Evolutionary conservation across 352 stramenopile species (phyloP).

Genomic region (Lagenidium giganteum): DNA sequence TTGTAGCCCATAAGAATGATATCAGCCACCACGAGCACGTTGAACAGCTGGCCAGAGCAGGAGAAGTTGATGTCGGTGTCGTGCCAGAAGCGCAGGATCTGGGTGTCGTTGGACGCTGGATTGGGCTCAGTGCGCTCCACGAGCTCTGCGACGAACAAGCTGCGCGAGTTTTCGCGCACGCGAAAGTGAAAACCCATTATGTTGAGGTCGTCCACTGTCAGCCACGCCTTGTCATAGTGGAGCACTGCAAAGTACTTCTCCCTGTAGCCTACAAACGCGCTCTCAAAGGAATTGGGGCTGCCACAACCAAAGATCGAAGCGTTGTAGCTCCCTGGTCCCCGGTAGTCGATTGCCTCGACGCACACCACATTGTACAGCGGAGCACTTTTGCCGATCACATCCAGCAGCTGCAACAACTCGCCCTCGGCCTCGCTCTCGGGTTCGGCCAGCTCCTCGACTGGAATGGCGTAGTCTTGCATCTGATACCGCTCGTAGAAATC

Average conservation of each 20-base stretch:
- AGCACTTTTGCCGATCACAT: constrained; percentile 37
- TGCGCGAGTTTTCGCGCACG: constrained; percentile 36
- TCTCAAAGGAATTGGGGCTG: constrained; percentile 36
- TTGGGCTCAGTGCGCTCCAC: constrained; percentile 1
- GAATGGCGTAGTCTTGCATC: constrained; percentile 18
- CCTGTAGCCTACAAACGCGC: constrained; percentile 33
- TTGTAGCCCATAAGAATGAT: constrained; percentile 24
- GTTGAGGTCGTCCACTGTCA: constrained; percentile 41
- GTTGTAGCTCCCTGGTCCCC: constrained; percentile 13
- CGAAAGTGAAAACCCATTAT: constrained; percentile 50
- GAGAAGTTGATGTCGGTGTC: constrained; percentile 37
- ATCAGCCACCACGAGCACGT: constrained; percentile 33
- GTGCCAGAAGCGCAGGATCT: constrained; percentile 7
- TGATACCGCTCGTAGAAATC: constrained; percentile 41
- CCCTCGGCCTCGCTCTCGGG: constrained; percentile 42
- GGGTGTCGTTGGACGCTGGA: not conserved
- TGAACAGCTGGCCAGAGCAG: constrained; percentile 47
- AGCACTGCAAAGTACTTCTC: constrained; percentile 24
- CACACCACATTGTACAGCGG: constrained; percentile 33
- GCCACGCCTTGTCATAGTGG: constrained; percentile 27
- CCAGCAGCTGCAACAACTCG: constrained; percentile 43
- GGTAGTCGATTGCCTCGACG: constrained; percentile 35
- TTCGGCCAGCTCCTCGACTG: constrained; percentile 16
- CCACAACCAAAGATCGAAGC: constrained; percentile 32
- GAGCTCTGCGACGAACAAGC: constrained; percentile 19